These are phyloP conservation scores for Protea cynaroides DNA, from an alignment of 164 flowering plant species.

Conservation along the genomic window DNA sequence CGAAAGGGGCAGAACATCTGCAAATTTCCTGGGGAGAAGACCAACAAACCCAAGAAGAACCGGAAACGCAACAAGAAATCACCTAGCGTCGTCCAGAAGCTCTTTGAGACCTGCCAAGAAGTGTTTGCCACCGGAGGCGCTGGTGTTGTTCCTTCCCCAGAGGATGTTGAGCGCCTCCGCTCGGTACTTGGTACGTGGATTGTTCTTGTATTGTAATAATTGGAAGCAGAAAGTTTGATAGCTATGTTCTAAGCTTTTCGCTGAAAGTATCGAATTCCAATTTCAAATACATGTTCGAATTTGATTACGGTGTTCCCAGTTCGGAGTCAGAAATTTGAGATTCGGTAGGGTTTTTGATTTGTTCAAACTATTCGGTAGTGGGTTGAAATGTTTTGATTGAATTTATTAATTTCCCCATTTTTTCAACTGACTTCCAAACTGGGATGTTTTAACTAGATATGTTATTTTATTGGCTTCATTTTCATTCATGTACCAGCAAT, in stretches of 20 bases:
- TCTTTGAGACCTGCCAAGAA: conserved; percentile 47
- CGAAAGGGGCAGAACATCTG: conserved; percentile 3
- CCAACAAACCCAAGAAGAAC: conserved; percentile 29
- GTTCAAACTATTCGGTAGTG: no score
- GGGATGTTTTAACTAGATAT: no score
- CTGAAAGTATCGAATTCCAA: background rate
- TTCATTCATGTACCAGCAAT: no score
- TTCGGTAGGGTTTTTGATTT: background rate
- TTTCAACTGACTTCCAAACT: no score
- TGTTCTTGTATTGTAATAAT: background rate
- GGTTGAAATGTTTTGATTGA: no score
- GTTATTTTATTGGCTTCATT: no score
- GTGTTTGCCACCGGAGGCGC: conserved; percentile 44
- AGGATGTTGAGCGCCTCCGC: conserved; percentile 32
- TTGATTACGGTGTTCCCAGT: background rate
- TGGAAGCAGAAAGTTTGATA: background rate
- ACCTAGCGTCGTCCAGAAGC: conserved; percentile 37
- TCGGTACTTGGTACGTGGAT: conserved; percentile 36
- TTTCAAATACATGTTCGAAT: background rate
- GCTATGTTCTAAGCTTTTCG: background rate
- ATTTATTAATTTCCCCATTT: no score
- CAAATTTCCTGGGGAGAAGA: conserved; percentile 10
- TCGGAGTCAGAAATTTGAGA: background rate
- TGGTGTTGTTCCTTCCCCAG: conserved; percentile 43
- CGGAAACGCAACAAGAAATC: conserved; percentile 29